Evolutionary conservation across 1,284 basidiomycete species (phyloP), one percentile per base, ranked within the genome.

Genomic region (Trichosporon coremiiforme): DNA sequence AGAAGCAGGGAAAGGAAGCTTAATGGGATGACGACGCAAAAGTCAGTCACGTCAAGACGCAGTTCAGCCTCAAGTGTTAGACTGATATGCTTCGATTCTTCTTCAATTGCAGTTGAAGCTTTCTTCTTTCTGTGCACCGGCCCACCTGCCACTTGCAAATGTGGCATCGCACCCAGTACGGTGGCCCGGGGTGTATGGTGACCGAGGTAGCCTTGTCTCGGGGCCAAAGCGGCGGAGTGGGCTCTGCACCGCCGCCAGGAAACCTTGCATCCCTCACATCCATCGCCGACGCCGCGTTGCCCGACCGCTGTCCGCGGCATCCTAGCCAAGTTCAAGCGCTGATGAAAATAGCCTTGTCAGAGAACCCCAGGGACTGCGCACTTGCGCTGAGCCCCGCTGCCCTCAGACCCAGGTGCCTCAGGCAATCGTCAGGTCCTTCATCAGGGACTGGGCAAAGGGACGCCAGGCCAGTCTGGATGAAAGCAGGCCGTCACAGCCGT

Each of bases 161-260:
- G 33, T 6, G 6, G 33, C 33, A 10, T 35, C 33, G 33, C 7
- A 35, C 33, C 9, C 33, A 47, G 45, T 17, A 20, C 9, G 25
- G 22, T 25, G 20, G 50, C 17, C 17, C 17, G 17, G 5, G 41
- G 17, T 12, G 5, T 5, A 45, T n/a, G 17, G 17, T 45, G 17
- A 45, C 41, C 41, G 41, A 45, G 41, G 41, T 6, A 17, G 41
- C 17, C 4, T 4, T 41, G 41, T 45, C 41, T 53, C 50, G 50
- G 50, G 50, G 50, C 50, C 7, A 53, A 20, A 25, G 50, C 50
- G 50, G 50, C 50, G 50, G 50, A 53, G 50, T 53, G 50, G 50
- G 50, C 17, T 17, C 15, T 53, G 50, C 50, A 53, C 50, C 50
- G 50, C 50, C 50, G 50, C 20, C 20, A 53, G 50, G 50, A 17